Percentiles rank a stretch among this genome's conserved stretches.
phyloP scores from a whole-genome alignment of 495 filamentous ascomycete species.

The Penicillium soppii region DNA sequence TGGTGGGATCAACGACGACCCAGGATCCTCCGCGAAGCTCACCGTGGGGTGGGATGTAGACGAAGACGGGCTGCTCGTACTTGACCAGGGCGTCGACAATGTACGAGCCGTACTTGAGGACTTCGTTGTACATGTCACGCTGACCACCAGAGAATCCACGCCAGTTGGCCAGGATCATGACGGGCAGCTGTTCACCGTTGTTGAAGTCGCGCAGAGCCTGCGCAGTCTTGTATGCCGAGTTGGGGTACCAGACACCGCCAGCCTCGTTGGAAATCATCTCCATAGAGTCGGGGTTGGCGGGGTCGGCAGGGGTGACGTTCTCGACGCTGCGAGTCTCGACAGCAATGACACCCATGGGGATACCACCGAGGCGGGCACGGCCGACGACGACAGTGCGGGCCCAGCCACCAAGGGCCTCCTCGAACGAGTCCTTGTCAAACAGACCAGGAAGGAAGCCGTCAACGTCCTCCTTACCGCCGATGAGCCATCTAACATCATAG shows the following conservation, averaged over 20 bases:
- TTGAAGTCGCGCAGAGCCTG: conserved; percentile 99
- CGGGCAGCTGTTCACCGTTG: conserved; percentile 93
- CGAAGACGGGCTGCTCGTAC: conserved; percentile 96
- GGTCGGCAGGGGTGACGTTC: conserved; percentile 96
- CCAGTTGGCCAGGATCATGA: conserved; percentile 99
- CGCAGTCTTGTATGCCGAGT: conserved; percentile 98
- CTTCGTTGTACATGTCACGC: conserved; percentile 99
- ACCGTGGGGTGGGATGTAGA: conserved; percentile 96
- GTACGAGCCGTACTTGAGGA: conserved; percentile 98
- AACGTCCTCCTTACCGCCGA: conserved; percentile 84
- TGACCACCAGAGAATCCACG: conserved; percentile 99
- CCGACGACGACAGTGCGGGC: conserved; percentile 95
- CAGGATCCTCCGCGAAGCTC: conserved; percentile 98
- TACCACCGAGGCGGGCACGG: conserved; percentile 94
- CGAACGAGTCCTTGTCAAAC: conserved; percentile 95
- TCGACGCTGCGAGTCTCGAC: conserved; percentile 95
- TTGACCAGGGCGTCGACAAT: conserved; percentile 98
- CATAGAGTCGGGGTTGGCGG: conserved; percentile 96
- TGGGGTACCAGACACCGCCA: conserved; percentile 99
- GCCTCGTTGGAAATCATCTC: conserved; percentile 92
- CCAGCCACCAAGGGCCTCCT: conserved; percentile 96
- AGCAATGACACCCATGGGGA: conserved; percentile 97
- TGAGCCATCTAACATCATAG: conserved; percentile 94
- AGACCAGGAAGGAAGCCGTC: conserved; percentile 86
- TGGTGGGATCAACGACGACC: conserved; percentile 98